These are phyloP conservation scores for Globisporangium middletonii DNA, from an alignment of 352 stramenopile genomes.

Conservation along the genomic window DNA sequence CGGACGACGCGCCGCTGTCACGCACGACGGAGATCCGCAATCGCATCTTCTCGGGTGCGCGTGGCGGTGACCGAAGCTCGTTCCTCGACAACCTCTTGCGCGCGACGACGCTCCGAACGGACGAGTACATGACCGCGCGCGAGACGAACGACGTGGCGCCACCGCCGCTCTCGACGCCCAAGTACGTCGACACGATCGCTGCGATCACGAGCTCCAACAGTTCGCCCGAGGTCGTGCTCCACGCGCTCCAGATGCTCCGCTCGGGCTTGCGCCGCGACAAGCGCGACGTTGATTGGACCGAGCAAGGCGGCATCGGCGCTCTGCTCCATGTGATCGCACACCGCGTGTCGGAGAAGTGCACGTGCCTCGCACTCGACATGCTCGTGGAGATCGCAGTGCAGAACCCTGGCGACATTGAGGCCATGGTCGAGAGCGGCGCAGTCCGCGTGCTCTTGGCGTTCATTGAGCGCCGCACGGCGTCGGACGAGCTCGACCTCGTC, in stretches of 20 bases:
- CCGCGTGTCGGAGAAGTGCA: conserved; percentile 29
- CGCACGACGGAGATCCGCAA: conserved; percentile 11
- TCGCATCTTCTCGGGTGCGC: conserved; percentile 4
- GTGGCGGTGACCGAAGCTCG: conserved; percentile 9
- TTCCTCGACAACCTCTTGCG: conserved; percentile 13
- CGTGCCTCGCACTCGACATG: conserved; percentile 31
- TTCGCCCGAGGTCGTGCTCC: conserved; percentile 14
- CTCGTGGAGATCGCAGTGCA: conserved; percentile 31
- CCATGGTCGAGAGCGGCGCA: conserved; percentile 34
- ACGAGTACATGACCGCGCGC: conserved; percentile 17
- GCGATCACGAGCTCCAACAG: background rate
- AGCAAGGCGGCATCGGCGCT: conserved; percentile 33
- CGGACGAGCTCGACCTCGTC: conserved; percentile 41
- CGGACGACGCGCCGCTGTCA: conserved; percentile 9
- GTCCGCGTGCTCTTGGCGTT: conserved; percentile 42
- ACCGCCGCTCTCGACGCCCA: conserved; percentile 8
- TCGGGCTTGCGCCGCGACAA: conserved; percentile 23
- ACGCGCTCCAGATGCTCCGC: conserved; percentile 29
- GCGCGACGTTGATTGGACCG: conserved; percentile 20
- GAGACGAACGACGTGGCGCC: conserved; percentile 2
- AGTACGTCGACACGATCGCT: conserved; percentile 12
- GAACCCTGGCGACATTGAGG: conserved; percentile 29
- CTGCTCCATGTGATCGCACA: conserved; percentile 39
- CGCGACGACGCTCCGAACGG: conserved; percentile 7
- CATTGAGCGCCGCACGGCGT: conserved; percentile 23